Evolutionary conservation across 768 basidiomycete species (phyloP), one percentile per base, ranked within the genome.

Genomic region (Tricholoma sp.): DNA sequence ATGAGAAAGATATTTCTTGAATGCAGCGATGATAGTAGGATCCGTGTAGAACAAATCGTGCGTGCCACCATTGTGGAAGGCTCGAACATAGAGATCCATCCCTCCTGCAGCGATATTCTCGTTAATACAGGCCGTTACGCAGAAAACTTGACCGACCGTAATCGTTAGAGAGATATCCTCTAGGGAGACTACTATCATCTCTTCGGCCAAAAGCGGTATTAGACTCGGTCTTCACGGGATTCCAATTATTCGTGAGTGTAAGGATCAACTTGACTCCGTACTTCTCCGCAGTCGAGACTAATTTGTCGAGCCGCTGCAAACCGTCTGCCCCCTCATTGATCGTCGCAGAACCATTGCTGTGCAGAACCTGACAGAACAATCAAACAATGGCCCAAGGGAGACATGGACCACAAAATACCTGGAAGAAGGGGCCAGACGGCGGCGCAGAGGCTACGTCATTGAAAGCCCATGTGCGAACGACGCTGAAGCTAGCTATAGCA

Each of bases 21-120:
- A 73, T 3, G 69, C 69, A 28, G 53, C 52, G 51, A 70, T 70
- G 49, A 70, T 68, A 18, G 57, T 53, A 9, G 61, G n/a, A 54
- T 71, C 61, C 18, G 73, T 74, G 56, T 73, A 76, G 65, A 76
- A 76, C 28, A 62, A 59, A 54, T 76, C 75, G 51, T 76, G 75
- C 1, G 66, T 67, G 47, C 67, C 64, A 11, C 59, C 56, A 10
- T 63, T 50, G 10, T 60, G 47, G 48, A 70, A 70, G 39, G 66
- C 65, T 5, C 63, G 64, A 54, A 72, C 68, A 51, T 76, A 76
- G 6, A 66, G 60, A 56, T 76, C 74, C 65, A 75, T 74, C 7
- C 74, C 74, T 37, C 74, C 74, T 71, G 32, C 24, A 56, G n/a
- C n/a, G 18, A n/a, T 13, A 17, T 51, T 20, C 17, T 24, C 39